Percentiles rank a stretch among this genome's conserved stretches.
Evolutionary conservation across 1,139 yeast species (phyloP).

Genomic region (Starmera stellimalicola): DNA sequence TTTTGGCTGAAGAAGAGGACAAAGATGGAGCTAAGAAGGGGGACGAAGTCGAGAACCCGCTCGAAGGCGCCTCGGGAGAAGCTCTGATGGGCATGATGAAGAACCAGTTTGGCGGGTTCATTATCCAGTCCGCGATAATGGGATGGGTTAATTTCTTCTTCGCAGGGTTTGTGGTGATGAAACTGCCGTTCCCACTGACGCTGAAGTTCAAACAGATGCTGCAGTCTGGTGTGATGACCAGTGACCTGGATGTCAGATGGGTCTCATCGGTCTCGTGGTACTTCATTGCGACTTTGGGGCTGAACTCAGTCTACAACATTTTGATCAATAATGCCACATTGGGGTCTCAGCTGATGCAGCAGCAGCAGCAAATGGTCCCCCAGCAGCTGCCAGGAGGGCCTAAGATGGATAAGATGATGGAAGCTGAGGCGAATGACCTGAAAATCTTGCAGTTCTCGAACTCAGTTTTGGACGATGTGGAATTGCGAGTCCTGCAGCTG

Average conservation of each 20-base stretch:
- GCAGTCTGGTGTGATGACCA: slow-evolving; percentile 79
- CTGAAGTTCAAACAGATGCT: slow-evolving; percentile 85
- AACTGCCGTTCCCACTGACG: slow-evolving; percentile 76
- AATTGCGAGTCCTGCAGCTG: slow-evolving; percentile 43
- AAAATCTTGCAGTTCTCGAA: slow-evolving; percentile 51
- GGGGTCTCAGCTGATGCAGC: slow-evolving; percentile 35
- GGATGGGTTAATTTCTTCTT: slow-evolving; percentile 94
- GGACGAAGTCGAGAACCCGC: slow-evolving; percentile 48
- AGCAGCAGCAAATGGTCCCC: slow-evolving; percentile 24
- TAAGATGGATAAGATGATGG: slow-evolving; percentile 49
- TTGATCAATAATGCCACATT: slow-evolving; percentile 47
- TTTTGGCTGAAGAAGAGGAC: slow-evolving; percentile 21
- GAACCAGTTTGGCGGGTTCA: slow-evolving; percentile 70
- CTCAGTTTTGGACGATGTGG: slow-evolving; percentile 52
- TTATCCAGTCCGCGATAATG: slow-evolving; percentile 91
- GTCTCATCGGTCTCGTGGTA: slow-evolving; percentile 99
- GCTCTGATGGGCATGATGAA: slow-evolving; percentile 75
- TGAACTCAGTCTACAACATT: slow-evolving; percentile 70
- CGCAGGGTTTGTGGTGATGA: slow-evolving; percentile 83
- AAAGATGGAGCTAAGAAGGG: slow-evolving; percentile 29
- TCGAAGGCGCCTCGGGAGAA: slow-evolving; percentile 67
- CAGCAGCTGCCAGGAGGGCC: slow-evolving; percentile 51
- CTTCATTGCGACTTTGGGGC: slow-evolving; percentile 79
- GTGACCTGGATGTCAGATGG: slow-evolving; percentile 82
- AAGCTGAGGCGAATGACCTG: slow-evolving; percentile 66